Evolutionary conservation across 2,329 filamentous ascomycete genomes (phyloP).

Genomic region (Botrytis byssoidea): DNA sequence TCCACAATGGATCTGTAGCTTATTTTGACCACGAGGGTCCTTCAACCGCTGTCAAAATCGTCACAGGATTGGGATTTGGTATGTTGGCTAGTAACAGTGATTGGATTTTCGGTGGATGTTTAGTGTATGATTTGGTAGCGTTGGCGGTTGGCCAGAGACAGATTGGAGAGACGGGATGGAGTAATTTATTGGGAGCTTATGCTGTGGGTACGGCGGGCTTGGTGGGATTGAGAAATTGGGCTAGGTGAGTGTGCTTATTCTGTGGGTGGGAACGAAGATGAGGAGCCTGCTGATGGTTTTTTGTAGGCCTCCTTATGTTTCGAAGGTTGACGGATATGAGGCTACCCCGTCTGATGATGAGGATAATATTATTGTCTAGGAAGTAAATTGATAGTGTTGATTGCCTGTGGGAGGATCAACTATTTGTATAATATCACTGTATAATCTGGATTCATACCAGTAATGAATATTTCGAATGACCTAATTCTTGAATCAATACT

Average conservation of each 20-base stretch:
- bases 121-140: conserved; percentile 58
- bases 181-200: conserved; percentile 50
- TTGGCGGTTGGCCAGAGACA: conserved; percentile 52
- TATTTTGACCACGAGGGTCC: conserved; percentile 52
- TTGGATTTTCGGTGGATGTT: conserved; percentile 59
- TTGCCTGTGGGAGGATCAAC: neutral
- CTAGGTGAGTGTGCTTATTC: conserved; percentile 45
- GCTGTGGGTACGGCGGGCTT: conserved; percentile 40
- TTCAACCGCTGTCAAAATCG: conserved; percentile 47
- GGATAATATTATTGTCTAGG: neutral
- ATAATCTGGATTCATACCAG: neutral
- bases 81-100: conserved; percentile 50
- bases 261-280: no score
- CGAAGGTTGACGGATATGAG: conserved; percentile 27
- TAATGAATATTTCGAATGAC: neutral
- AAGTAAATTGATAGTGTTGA: no score
- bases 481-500: neutral
- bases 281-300: conserved; percentile 20
- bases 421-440: neutral
- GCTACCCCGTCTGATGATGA: conserved; percentile 25
- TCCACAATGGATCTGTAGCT: conserved; percentile 58
- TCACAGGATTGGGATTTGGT: conserved; percentile 55
- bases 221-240: conserved; percentile 52
- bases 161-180: conserved; percentile 47
- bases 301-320: conserved; percentile 30